Conservation (phyloP, 345 rosid species). For the Sisymbrium altissimum region DNA sequence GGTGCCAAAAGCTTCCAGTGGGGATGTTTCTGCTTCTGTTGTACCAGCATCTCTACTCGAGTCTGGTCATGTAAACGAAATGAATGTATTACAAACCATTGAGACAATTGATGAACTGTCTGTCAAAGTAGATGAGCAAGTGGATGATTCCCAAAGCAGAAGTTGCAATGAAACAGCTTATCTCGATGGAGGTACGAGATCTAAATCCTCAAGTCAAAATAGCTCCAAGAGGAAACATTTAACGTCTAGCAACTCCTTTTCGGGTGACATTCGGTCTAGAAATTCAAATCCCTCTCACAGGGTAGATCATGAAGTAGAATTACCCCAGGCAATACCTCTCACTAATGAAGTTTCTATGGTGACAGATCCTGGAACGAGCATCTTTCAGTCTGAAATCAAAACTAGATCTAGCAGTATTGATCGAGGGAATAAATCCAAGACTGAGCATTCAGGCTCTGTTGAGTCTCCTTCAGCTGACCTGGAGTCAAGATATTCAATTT, state of each 20-base stretch:
- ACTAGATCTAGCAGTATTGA: slow-evolving; percentile 8
- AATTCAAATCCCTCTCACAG: slow-evolving; percentile 14
- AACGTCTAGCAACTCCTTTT: slow-evolving; percentile 25
- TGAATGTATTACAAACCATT: neutral
- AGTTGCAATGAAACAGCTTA: slow-evolving; percentile 28
- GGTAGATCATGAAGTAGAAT: slow-evolving; percentile 22
- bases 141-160: slow-evolving; percentile 27
- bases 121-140: slow-evolving; percentile 31
- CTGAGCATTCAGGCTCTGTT: slow-evolving; percentile 14
- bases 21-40: slow-evolving; percentile 13
- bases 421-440: slow-evolving; percentile 6
- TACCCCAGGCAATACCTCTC: neutral
- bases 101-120: slow-evolving; percentile 14
- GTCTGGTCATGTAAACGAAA: slow-evolving; percentile 20
- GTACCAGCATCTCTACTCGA: slow-evolving; percentile 14
- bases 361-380: slow-evolving; percentile 1
- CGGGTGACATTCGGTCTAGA: neutral
- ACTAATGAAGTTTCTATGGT: slow-evolving; percentile 11
- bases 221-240: slow-evolving; percentile 28
- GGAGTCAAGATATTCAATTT: slow-evolving; percentile 15
- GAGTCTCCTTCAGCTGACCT: slow-evolving; percentile 13
- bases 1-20: slow-evolving; percentile 5
- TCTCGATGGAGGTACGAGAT: slow-evolving; percentile 36
- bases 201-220: slow-evolving; percentile 30
- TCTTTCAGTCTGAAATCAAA: slow-evolving; percentile 16